Conservation (phyloP, 2,329 filamentous ascomycete species). For the Ophiocordyceps sinensis region DNA sequence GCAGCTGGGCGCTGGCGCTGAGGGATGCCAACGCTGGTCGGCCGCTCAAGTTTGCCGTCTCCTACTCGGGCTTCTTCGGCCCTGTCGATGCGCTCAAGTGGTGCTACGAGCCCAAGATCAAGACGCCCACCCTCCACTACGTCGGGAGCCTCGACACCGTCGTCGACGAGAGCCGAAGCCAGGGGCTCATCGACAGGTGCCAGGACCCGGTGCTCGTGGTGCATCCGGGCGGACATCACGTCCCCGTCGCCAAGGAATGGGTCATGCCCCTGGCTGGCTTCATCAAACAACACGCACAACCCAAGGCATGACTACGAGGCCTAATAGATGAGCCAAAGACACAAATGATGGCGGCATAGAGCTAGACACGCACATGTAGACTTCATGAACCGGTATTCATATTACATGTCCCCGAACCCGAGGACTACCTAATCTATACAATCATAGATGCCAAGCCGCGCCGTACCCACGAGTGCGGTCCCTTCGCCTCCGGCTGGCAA, state of each 20-base stretch:
- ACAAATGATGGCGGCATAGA: not conserved
- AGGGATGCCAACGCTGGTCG: slow-evolving; percentile 32
- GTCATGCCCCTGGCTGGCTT: slow-evolving; percentile 62
- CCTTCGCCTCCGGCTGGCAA: slow-evolving; percentile 5
- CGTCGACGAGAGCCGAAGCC: slow-evolving; percentile 63
- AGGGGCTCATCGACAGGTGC: slow-evolving; percentile 51
- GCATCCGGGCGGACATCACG: slow-evolving; percentile 82
- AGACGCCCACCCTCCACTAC: slow-evolving; percentile 68
- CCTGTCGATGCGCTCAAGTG: slow-evolving; percentile 45
- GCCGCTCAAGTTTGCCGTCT: slow-evolving; percentile 54
- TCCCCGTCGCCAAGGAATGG: slow-evolving; percentile 73
- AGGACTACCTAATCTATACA: slow-evolving; percentile 21
- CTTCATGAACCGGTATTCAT: slow-evolving; percentile 9
- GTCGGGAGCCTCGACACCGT: slow-evolving; percentile 76
- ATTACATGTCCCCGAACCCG: slow-evolving; percentile 15
- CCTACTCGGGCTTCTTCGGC: slow-evolving; percentile 66
- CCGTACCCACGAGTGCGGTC: not conserved
- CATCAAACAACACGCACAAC: slow-evolving; percentile 30
- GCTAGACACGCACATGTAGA: slow-evolving; percentile 4
- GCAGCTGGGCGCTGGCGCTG: slow-evolving; percentile 28
- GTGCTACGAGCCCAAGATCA: slow-evolving; percentile 56
- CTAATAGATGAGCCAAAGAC: not conserved
- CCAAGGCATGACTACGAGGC: slow-evolving; percentile 11
- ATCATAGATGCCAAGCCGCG: slow-evolving; percentile 11
- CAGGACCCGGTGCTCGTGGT: slow-evolving; percentile 39